Percentiles rank a stretch among this genome's conserved stretches.
Conservation (phyloP, 371 early-diverging fungal genomes). For the Scutellospora calospora region DNA sequence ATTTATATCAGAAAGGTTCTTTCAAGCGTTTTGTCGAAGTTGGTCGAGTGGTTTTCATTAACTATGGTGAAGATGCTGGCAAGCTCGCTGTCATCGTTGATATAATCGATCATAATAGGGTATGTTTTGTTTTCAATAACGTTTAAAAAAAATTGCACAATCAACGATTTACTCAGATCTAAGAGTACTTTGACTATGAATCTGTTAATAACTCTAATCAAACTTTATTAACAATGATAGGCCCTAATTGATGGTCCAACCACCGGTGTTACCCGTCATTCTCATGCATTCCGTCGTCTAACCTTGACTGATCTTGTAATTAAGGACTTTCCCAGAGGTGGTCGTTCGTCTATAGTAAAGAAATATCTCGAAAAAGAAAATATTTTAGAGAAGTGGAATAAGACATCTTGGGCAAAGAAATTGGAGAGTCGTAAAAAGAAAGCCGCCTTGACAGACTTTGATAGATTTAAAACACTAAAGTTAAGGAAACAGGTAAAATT, state of each 20-base stretch:
- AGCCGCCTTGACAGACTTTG: conserved; percentile 89
- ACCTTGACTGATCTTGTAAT: conserved; percentile 89
- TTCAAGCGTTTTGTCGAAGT: conserved; percentile 96
- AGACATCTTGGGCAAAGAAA: conserved; percentile 96
- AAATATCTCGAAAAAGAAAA: conserved; percentile 88
- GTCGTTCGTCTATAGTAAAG: conserved; percentile 79
- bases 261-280: conserved; percentile 92
- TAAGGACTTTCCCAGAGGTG: conserved; percentile 86
- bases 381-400: conserved; percentile 78
- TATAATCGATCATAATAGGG: conserved; percentile 98
- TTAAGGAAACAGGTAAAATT: conserved; percentile 66
- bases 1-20: conserved; percentile 45
- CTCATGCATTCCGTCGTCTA: conserved; percentile 85
- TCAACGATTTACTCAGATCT: too few relatives aligned
- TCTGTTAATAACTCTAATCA: background rate
- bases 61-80: conserved; percentile 92
- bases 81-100: conserved; percentile 98
- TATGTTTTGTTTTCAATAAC: conserved; percentile 50
- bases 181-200: too few relatives aligned
- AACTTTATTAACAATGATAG: conserved; percentile 50
- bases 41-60: conserved; percentile 97
- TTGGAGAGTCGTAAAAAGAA: conserved; percentile 78
- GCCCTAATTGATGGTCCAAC: conserved; percentile 98
- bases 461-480: conserved; percentile 94
- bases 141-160: too few relatives aligned